These are phyloP conservation scores for Candida qinlingensis DNA, from an alignment of 805 yeast species.

Conservation along the genomic window DNA sequence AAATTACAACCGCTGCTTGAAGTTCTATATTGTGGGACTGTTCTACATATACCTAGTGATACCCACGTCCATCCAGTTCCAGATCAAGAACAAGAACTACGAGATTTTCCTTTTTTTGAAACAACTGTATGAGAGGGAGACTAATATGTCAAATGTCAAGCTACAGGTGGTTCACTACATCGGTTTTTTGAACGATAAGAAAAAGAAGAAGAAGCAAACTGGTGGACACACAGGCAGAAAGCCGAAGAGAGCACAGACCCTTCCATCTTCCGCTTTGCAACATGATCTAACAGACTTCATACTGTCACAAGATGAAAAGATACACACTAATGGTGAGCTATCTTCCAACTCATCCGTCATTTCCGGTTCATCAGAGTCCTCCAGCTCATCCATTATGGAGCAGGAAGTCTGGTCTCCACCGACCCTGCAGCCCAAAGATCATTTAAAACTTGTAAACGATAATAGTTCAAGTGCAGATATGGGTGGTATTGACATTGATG, in stretches of 20 bases:
- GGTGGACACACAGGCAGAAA: not conserved
- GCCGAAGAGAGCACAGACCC: conserved; percentile 30
- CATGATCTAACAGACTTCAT: conserved; percentile 12
- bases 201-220: conserved; percentile 4
- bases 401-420: conserved; percentile 33
- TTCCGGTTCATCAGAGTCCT: conserved; percentile 5
- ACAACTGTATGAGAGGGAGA: conserved; percentile 30
- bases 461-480: conserved; percentile 8
- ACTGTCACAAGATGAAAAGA: not conserved
- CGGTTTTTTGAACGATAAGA: conserved; percentile 22
- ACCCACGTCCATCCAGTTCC: conserved; percentile 36
- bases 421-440: conserved; percentile 33
- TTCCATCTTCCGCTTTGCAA: conserved; percentile 19
- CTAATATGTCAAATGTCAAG: conserved; percentile 36
- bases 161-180: conserved; percentile 30
- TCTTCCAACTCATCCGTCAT: conserved; percentile 4
- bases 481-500: conserved; percentile 6
- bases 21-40: conserved; percentile 32
- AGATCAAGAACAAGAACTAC: conserved; percentile 34
- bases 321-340: not conserved
- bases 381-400: conserved; percentile 20
- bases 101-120: conserved; percentile 32
- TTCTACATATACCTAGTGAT: conserved; percentile 32
- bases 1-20: conserved; percentile 25
- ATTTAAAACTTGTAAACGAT: conserved; percentile 29